Conservation (phyloP, 352 stramenopile genomes). For the Globisporangium acanthophoron region DNA sequence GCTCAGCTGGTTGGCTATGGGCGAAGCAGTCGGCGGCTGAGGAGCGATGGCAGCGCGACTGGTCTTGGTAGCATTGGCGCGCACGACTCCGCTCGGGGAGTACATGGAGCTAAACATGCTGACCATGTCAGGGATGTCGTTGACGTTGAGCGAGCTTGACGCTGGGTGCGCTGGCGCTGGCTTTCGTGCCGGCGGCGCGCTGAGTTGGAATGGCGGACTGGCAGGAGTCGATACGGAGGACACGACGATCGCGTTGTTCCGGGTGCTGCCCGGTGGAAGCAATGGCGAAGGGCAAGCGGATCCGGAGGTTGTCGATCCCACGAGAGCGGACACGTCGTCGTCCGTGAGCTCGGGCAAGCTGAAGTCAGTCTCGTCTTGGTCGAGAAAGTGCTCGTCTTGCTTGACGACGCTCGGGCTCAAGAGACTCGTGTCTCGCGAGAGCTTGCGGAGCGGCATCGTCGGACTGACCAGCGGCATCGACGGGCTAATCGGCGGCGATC, state of each 20-base stretch:
- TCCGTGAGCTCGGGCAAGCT: slow-evolving; percentile 35
- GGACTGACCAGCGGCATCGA: slow-evolving; percentile 15
- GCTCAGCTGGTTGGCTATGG: slow-evolving; percentile 10
- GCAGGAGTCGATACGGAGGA: neutral
- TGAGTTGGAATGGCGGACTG: neutral
- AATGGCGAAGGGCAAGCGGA: slow-evolving; percentile 20
- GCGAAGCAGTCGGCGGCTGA: slow-evolving; percentile 8
- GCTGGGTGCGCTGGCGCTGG: neutral
- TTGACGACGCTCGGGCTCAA: slow-evolving; percentile 3
- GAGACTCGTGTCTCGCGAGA: neutral
- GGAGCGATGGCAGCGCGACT: neutral
- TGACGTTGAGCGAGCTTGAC: slow-evolving; percentile 13
- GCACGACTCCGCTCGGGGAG: slow-evolving; percentile 18
- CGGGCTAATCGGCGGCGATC: slow-evolving; percentile 19
- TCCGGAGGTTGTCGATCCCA: slow-evolving; percentile 26
- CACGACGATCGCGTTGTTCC: neutral
- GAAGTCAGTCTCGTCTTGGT: slow-evolving; percentile 26
- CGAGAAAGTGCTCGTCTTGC: slow-evolving; percentile 20
- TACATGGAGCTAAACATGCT: slow-evolving; percentile 70
- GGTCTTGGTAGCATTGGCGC: neutral
- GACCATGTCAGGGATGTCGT: slow-evolving; percentile 57
- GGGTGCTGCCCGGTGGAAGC: neutral
- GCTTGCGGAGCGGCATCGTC: slow-evolving; percentile 10
- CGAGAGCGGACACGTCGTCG: slow-evolving; percentile 29
- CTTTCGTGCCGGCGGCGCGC: neutral